A percentile compares a stretch with the other conserved stretches of the same genome.
These are phyloP conservation scores for Castanopsis chinensis DNA, from an alignment of 306 rosid species.

Conservation along the genomic window DNA sequence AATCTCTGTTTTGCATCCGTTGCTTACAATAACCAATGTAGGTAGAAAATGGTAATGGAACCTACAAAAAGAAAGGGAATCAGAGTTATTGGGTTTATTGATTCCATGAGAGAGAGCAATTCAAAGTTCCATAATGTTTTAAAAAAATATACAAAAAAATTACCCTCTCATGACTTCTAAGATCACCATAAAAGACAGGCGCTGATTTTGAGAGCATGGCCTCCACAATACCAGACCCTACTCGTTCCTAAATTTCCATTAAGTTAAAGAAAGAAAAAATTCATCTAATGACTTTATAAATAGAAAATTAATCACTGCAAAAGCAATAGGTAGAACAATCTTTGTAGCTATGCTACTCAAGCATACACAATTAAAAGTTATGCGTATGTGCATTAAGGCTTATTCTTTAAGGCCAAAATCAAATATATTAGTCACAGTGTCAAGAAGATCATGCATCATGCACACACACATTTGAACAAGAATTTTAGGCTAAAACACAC, in stretches of 20 bases:
- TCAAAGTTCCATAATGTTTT: background rate
- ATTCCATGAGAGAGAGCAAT: background rate
- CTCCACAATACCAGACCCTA: slow-evolving; percentile 75
- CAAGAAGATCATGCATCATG: too few species aligned
- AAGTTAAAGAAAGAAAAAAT: background rate
- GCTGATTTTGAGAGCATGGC: slow-evolving; percentile 78
- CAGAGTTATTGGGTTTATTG: slow-evolving; percentile 1
- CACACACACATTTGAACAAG: background rate
- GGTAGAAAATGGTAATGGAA: slow-evolving; percentile 72
- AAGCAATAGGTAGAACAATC: background rate
- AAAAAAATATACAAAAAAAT: background rate
- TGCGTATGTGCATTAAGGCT: background rate
- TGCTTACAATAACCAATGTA: slow-evolving; percentile 66
- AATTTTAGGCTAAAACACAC: too few species aligned
- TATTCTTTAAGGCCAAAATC: background rate
- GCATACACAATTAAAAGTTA: background rate
- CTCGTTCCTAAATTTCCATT: slow-evolving; percentile 49
- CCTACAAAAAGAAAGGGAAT: slow-evolving; percentile 41
- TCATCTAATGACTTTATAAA: background rate
- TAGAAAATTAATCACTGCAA: background rate
- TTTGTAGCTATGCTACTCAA: background rate
- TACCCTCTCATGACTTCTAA: slow-evolving; percentile 93
- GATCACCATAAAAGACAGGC: slow-evolving; percentile 80
- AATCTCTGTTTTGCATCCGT: slow-evolving; percentile 34
- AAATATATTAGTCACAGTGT: background rate